Conservation (phyloP, 2,329 filamentous ascomycete species). For the Alternaria alternata region DNA sequence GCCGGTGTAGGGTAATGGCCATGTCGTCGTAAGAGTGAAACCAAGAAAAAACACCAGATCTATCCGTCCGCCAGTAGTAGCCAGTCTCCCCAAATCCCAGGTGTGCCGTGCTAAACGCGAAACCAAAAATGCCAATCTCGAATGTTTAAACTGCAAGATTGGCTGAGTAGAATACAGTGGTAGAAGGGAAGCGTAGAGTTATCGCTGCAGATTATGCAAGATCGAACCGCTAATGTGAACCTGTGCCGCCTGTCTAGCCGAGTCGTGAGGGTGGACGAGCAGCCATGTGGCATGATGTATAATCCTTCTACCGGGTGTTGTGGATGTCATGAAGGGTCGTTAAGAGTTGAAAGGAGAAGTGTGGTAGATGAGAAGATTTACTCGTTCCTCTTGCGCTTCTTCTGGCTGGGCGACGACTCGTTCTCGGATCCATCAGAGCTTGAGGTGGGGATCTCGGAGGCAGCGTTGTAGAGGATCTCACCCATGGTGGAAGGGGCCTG, state of each 20-base stretch:
- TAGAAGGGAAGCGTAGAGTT: constrained; percentile 36
- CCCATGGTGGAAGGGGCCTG: constrained; percentile 51
- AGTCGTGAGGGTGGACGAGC: constrained; percentile 43
- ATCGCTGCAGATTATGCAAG: constrained; percentile 31
- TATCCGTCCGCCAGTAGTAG: constrained; percentile 28
- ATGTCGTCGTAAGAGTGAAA: constrained; percentile 43
- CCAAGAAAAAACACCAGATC: constrained; percentile 38
- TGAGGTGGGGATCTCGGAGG: constrained; percentile 47
- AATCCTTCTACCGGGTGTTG: constrained; percentile 38
- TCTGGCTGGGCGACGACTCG: constrained; percentile 55
- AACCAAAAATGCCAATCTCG: constrained; percentile 32
- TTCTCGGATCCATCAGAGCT: constrained; percentile 49
- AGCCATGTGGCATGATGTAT: constrained; percentile 34
- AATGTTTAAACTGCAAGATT: constrained; percentile 24
- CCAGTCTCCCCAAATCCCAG: constrained; percentile 29
- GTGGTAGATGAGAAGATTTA: constrained; percentile 42
- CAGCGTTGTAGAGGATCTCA: constrained; percentile 50
- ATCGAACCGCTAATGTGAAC: constrained; percentile 33
- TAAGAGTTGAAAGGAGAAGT: constrained; percentile 38
- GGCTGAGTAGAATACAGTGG: constrained; percentile 38
- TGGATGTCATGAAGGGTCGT: constrained; percentile 48
- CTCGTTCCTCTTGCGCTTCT: constrained; percentile 76
- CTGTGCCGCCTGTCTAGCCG: constrained; percentile 43
- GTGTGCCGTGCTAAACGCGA: constrained; percentile 35
- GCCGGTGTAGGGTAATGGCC: constrained; percentile 35